Evolutionary conservation across 768 basidiomycete species (phyloP).

Genomic region (Glaciozyma martinii): DNA sequence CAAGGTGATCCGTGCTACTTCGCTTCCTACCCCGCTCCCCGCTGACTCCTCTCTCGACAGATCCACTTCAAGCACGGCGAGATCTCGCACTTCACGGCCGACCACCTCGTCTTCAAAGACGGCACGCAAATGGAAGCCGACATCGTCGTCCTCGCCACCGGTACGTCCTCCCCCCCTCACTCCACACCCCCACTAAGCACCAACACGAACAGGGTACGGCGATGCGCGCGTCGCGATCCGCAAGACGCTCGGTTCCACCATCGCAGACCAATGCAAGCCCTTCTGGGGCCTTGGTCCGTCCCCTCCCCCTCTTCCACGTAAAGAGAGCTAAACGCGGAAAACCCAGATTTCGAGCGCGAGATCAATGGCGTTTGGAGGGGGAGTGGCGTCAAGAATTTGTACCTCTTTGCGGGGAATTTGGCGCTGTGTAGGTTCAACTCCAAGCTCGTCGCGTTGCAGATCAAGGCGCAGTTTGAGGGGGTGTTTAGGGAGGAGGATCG

Average conservation of each 20-base stretch:
- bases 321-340: not conserved
- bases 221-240: not conserved
- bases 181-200: too few species aligned
- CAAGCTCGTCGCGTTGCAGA: slow-evolving; percentile 1
- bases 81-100: not conserved
- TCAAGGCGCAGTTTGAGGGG: not conserved
- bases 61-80: not conserved
- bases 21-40: not conserved
- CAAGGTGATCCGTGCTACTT: not conserved
- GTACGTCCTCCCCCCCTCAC: too few species aligned
- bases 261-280: not conserved
- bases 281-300: not conserved
- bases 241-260: not conserved
- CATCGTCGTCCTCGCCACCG: not conserved
- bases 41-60: not conserved
- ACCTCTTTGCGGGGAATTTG: not conserved
- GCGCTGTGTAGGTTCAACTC: not conserved
- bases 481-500: not conserved
- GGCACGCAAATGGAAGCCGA: not conserved
- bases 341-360: not conserved
- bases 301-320: not conserved
- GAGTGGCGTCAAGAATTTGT: not conserved
- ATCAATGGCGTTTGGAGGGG: not conserved
- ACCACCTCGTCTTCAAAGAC: not conserved
- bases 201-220: not conserved